phyloP scores from a whole-genome alignment of 2,329 filamentous ascomycete species.

The Karstenula rhodostoma region DNA sequence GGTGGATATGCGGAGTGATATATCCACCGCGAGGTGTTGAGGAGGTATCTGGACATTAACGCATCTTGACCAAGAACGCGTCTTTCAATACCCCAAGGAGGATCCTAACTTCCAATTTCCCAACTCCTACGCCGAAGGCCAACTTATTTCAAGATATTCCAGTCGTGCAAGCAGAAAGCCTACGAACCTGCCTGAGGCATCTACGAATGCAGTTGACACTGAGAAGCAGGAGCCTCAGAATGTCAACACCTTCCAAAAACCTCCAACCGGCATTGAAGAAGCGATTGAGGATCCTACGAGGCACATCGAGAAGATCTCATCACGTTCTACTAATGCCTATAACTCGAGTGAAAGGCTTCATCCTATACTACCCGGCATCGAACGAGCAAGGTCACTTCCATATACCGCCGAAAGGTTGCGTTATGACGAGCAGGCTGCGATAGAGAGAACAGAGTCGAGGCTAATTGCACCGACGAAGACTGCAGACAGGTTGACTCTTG shows the following conservation, averaged over 20 bases:
- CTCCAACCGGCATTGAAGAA: neutral
- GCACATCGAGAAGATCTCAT: slow-evolving; percentile 6
- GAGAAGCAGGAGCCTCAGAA: neutral
- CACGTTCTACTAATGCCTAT: neutral
- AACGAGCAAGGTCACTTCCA: slow-evolving; percentile 19
- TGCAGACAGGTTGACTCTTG: slow-evolving; percentile 29
- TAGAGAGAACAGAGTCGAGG: slow-evolving; percentile 29
- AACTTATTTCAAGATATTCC: neutral
- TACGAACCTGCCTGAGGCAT: neutral
- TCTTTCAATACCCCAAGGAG: slow-evolving; percentile 58
- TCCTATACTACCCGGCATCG: slow-evolving; percentile 8
- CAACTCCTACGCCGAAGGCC: slow-evolving; percentile 5
- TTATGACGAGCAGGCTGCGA: slow-evolving; percentile 48
- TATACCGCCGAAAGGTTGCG: slow-evolving; percentile 47
- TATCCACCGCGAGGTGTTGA: slow-evolving; percentile 50
- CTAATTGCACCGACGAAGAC: slow-evolving; percentile 30
- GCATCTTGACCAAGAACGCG: slow-evolving; percentile 52
- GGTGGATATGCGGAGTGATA: slow-evolving; percentile 48
- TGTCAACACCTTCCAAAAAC: neutral
- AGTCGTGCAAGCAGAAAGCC: neutral
- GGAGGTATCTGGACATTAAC: slow-evolving; percentile 47
- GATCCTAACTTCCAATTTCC: slow-evolving; percentile 29
- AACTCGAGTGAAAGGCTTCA: neutral
- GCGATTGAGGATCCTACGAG: neutral
- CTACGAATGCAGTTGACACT: neutral